Evolutionary conservation across 805 yeast species (phyloP).

Genomic region (Brettanomyces sp.): DNA sequence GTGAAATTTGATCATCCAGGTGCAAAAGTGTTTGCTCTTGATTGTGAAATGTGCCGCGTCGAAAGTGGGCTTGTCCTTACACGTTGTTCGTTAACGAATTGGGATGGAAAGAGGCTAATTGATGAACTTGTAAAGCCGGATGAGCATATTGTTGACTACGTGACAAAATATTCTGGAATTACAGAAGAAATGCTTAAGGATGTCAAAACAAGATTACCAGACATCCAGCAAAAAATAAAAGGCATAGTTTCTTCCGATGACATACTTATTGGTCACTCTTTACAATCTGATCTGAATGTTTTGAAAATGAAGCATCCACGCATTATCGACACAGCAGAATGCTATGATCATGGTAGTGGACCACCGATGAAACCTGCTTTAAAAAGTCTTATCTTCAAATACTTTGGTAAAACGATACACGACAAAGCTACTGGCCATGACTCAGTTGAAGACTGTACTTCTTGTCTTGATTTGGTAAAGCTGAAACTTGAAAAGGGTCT

Average conservation of each 20-base stretch:
- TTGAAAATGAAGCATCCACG: conserved; percentile 62
- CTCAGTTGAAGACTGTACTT: conserved; percentile 74
- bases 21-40: conserved; percentile 66
- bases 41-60: conserved; percentile 87
- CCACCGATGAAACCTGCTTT: conserved; percentile 75
- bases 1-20: conserved; percentile 42
- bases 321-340: conserved; percentile 72
- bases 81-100: conserved; percentile 66
- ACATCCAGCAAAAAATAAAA: conserved; percentile 54
- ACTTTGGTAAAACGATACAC: conserved; percentile 56
- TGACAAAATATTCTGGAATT: conserved; percentile 81
- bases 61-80: conserved; percentile 57
- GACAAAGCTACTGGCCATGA: conserved; percentile 63
- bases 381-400: conserved; percentile 53
- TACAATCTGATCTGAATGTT: conserved; percentile 73
- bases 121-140: conserved; percentile 76
- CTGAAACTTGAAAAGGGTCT: conserved; percentile 60
- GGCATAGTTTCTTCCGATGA: conserved; percentile 45
- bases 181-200: conserved; percentile 55
- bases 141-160: conserved; percentile 65
- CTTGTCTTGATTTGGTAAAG: conserved; percentile 72
- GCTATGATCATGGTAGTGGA: conserved; percentile 76
- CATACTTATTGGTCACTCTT: conserved; percentile 78
- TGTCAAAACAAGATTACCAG: conserved; percentile 56
- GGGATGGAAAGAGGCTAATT: conserved; percentile 46